These are phyloP conservation scores for Fusarium vanettenii DNA, from an alignment of 2,329 filamentous ascomycete species.

Conservation along the genomic window DNA sequence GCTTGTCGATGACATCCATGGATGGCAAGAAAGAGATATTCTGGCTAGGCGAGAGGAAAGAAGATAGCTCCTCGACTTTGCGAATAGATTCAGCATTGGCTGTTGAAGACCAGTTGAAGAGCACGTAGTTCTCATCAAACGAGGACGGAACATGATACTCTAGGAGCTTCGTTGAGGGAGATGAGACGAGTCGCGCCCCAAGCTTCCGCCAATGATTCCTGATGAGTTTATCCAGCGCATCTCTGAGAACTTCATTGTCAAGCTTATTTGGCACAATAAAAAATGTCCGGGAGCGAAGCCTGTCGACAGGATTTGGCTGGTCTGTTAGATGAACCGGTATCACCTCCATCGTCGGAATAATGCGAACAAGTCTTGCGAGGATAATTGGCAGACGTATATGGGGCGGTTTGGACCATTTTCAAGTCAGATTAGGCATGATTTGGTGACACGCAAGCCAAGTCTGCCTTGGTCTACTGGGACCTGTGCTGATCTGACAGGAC, in stretches of 20 bases:
- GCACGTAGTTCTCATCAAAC: not conserved
- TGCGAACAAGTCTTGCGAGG: too few species aligned
- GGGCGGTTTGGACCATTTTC: not conserved
- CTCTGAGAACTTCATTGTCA: not conserved
- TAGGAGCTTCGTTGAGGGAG: accelerated
- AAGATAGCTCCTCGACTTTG: not conserved
- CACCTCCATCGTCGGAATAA: not conserved
- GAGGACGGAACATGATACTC: constrained; percentile 12
- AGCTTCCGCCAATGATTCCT: constrained; percentile 6
- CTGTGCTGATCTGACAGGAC: not conserved
- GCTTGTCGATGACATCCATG: not conserved
- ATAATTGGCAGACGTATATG: too few species aligned
- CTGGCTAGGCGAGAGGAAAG: not conserved
- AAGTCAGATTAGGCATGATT: not conserved
- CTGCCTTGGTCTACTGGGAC: not conserved
- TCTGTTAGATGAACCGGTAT: constrained; percentile 9
- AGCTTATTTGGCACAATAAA: constrained; percentile 3
- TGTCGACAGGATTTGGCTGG: not conserved
- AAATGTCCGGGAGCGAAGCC: constrained; percentile 12
- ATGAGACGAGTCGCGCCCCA: not conserved
- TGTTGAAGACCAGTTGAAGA: constrained; percentile 14
- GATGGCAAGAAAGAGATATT: constrained; percentile 1
- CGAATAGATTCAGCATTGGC: not conserved
- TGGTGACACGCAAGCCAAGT: not conserved
- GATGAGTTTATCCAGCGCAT: not conserved